Base-by-base conservation (phyloP, 345 rosid species). In the Arabidopsis arenosa region DNA sequence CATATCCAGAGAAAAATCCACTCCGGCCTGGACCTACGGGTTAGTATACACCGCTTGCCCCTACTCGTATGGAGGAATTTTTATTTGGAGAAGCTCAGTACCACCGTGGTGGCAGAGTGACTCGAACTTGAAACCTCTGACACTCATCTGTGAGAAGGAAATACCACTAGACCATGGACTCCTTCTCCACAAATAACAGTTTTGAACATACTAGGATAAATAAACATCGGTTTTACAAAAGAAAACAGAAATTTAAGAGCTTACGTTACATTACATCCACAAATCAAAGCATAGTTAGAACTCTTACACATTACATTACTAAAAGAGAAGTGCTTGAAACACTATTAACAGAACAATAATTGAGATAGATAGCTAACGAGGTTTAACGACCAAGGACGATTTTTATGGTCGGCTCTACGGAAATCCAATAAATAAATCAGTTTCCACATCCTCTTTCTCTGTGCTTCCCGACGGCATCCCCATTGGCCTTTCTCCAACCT, bases 351-450 rank as follows among this genome's bases (percentile, higher is more conserved):
- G 1, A 48, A 37, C 51, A n/a, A n/a, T 37, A 39, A 26, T 35
- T 62, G 49, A 39, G 61, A 61, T 61, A 23, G 36, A 21, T 61
- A 23, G 18, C 41, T 72, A 11, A 49, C 26, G 61, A 39, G 8
- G 28, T 49, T 51, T 21, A 49, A 36, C 39, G 30, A 61, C 30
- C 48, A 33, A 26, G n/a, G 15, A 36, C 14, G 7, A 13, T 35
- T 12, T 23, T 74, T 66, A 74, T 35, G 66, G 66, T 55, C 59
- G 70, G 48, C 59, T 79, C 59, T 57, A 63, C 1, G 84, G 79
- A 21, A 80, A 74, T 69, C 89, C 86, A 15, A 89, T 83, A 66
- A 75, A 73, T 63, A 86, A 48, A 41, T 75, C 83, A 47, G 93
- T 86, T 70, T 79, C 88, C 14, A 84, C 81, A 53, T 81, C 93